Percentiles rank a stretch among this genome's conserved stretches.
These are phyloP conservation scores for Cairneyella variabilis DNA, from an alignment of 495 filamentous ascomycete species.

Conservation along the genomic window DNA sequence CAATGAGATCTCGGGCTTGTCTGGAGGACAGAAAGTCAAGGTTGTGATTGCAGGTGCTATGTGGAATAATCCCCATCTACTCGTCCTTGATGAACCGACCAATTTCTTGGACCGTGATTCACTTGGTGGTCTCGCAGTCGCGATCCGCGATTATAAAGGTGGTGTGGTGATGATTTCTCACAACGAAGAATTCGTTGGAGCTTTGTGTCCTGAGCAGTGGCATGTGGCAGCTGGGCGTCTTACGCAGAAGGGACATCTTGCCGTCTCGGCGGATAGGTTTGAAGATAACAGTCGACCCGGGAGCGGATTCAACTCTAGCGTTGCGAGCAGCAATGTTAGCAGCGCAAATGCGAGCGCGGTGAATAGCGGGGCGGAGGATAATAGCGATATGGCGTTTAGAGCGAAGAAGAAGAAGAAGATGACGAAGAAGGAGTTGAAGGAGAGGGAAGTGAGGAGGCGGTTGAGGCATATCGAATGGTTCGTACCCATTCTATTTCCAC, in stretches of 20 bases:
- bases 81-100: conserved; percentile 97
- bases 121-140: conserved; percentile 89
- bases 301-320: conserved; percentile 42
- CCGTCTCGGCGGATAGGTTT: conserved; percentile 75
- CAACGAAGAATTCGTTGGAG: conserved; percentile 97
- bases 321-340: conserved; percentile 53
- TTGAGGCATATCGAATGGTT: conserved; percentile 96
- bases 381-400: conserved; percentile 75
- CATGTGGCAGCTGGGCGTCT: conserved; percentile 86
- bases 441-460: conserved; percentile 79
- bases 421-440: conserved; percentile 93
- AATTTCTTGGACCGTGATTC: conserved; percentile 99
- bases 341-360: conserved; percentile 64
- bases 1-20: conserved; percentile 95
- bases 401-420: conserved; percentile 96
- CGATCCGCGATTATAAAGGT: conserved; percentile 95
- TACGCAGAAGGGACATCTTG: conserved; percentile 71
- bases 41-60: conserved; percentile 96
- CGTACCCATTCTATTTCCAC: too few relatives aligned
- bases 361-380: conserved; percentile 81
- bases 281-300: conserved; percentile 67
- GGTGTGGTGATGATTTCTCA: conserved; percentile 99
- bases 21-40: conserved; percentile 99
- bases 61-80: conserved; percentile 98
- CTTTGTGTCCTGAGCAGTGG: conserved; percentile 91